These are phyloP conservation scores for Pseudisothecium myosuroides DNA, from an alignment of 225 moss, liverwort and hornwort species.

Conservation along the genomic window DNA sequence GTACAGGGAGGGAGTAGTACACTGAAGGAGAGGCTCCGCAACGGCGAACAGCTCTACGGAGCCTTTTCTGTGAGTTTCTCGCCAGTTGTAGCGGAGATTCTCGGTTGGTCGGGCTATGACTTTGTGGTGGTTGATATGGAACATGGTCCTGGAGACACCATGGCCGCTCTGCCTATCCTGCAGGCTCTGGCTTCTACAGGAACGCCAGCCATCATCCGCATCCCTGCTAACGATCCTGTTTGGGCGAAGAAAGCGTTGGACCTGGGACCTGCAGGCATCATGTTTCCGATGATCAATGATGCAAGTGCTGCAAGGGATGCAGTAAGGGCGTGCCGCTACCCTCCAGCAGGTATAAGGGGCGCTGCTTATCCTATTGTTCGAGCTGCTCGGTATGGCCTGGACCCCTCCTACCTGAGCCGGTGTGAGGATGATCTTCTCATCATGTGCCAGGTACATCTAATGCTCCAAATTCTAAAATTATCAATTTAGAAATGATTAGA, in stretches of 20 bases:
- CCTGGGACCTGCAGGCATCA: conserved; percentile 67
- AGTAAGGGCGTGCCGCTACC: conserved; percentile 53
- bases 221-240: conserved; percentile 53
- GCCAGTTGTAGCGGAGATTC: conserved; percentile 57
- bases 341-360: conserved; percentile 53
- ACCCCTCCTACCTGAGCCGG: conserved; percentile 35
- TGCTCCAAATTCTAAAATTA: not conserved
- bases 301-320: conserved; percentile 52
- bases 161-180: conserved; percentile 46
- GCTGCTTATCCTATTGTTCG: conserved; percentile 55
- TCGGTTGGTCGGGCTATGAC: conserved; percentile 69
- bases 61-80: conserved; percentile 63
- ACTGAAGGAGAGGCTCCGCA: conserved; percentile 35
- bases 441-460: conserved; percentile 52
- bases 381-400: conserved; percentile 62
- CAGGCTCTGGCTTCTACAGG: conserved; percentile 58
- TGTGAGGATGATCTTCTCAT: conserved; percentile 72
- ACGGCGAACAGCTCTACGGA: conserved; percentile 62
- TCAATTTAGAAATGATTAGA: not conserved
- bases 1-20: conserved; percentile 5
- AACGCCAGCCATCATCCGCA: conserved; percentile 59
- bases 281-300: conserved; percentile 64
- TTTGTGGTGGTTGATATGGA: conserved; percentile 70
- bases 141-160: conserved; percentile 55
- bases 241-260: conserved; percentile 72